Evolutionary conservation across 108 stramenopile species (phyloP).

Genomic region (Nitzschia sp.): DNA sequence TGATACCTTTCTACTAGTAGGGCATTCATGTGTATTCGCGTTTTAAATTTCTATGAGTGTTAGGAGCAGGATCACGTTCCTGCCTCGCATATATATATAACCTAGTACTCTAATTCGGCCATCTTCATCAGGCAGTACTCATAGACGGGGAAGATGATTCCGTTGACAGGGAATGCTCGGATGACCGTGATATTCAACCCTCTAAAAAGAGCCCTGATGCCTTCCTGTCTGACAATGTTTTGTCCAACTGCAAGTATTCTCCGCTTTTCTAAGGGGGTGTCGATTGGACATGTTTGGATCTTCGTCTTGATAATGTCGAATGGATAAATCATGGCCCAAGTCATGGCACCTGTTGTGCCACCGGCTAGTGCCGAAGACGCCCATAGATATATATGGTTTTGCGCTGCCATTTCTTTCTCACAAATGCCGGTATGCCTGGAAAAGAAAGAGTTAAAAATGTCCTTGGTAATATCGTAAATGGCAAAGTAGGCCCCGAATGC

Average conservation of each 20-base stretch:
- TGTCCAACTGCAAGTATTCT: constrained; percentile 15
- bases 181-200: constrained; percentile 85
- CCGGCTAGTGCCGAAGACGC: constrained; percentile 82
- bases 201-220: constrained; percentile 74
- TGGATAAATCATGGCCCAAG: constrained; percentile 90
- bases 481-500: constrained; percentile 92
- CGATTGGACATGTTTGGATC: constrained; percentile 78
- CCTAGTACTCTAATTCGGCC: constrained; percentile 5
- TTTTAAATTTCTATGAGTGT: too few species aligned
- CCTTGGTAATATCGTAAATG: constrained; percentile 79
- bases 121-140: constrained; percentile 70
- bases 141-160: constrained; percentile 89
- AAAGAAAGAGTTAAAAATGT: constrained; percentile 39
- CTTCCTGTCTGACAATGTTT: constrained; percentile 62
- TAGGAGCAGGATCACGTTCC: too few species aligned
- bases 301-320: constrained; percentile 90
- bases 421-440: constrained; percentile 26
- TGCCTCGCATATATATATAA: too few species aligned
- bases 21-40: too few species aligned
- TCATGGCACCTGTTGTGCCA: constrained; percentile 82
- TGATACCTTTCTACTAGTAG: too few species aligned
- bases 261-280: constrained; percentile 38
- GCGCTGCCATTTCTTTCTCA: background rate
- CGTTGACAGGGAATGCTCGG: constrained; percentile 95
- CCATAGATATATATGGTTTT: constrained; percentile 50